phyloP scores from a whole-genome alignment of 2,329 filamentous ascomycete species.

The Colletotrichum trifolii region DNA sequence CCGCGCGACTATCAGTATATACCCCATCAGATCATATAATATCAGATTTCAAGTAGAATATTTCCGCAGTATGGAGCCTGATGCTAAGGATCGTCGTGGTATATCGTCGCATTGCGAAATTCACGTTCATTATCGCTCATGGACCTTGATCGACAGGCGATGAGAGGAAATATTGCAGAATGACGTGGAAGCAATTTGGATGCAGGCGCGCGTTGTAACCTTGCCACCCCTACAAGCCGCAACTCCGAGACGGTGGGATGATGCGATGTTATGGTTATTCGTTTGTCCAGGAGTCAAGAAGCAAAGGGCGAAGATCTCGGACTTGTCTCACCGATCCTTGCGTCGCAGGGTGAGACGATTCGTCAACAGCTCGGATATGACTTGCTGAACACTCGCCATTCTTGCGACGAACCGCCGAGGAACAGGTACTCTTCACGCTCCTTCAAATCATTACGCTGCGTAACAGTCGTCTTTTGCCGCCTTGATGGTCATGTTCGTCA shows the following conservation, averaged over 20 bases:
- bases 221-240: not conserved
- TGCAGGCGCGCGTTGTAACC: not conserved
- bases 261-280: conserved; percentile 14
- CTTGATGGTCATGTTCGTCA: conserved; percentile 7
- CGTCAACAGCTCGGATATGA: conserved; percentile 11
- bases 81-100: not conserved
- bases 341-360: conserved; percentile 5
- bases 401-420: not conserved
- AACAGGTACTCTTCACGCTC: no score
- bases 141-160: not conserved
- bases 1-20: not conserved
- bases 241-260: not conserved
- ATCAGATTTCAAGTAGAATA: conserved; percentile 11
- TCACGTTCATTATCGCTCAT: not conserved
- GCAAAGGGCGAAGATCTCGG: not conserved
- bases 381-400: not conserved
- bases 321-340: conserved; percentile 3
- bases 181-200: conserved; percentile 15
- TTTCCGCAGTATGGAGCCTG: not conserved
- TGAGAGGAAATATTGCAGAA: not conserved
- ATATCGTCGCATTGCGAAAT: conserved; percentile 8
- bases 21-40: not conserved
- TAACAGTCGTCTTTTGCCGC: not conserved
- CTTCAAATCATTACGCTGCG: not conserved
- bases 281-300: not conserved